Evolutionary conservation across 2,329 filamentous ascomycete species (phyloP).

Genomic region (Massarina eburnea): DNA sequence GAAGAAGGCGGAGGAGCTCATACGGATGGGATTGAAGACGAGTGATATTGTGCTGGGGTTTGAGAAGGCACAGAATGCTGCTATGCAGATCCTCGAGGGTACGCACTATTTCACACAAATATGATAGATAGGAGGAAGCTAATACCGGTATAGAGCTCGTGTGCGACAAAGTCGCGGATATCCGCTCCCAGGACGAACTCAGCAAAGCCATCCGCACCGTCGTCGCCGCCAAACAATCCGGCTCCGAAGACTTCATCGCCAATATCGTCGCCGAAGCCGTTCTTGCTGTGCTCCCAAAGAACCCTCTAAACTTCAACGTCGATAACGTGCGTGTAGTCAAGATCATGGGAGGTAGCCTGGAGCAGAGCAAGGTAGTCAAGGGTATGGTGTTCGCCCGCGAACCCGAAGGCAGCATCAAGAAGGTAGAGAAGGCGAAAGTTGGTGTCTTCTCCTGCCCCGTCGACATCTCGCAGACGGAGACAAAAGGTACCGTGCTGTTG

Average conservation of each 20-base stretch:
- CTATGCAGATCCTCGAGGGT: conserved; percentile 80
- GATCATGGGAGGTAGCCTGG: conserved; percentile 96
- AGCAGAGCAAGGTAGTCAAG: conserved; percentile 91
- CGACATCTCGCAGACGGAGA: conserved; percentile 95
- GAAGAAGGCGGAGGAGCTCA: conserved; percentile 93
- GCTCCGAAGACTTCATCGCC: conserved; percentile 85
- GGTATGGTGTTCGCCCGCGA: conserved; percentile 98
- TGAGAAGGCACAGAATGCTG: conserved; percentile 89
- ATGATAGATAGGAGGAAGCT: conserved; percentile 10
- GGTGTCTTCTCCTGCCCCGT: conserved; percentile 96
- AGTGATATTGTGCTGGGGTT: conserved; percentile 95
- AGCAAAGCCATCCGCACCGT: conserved; percentile 96
- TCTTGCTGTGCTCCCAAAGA: conserved; percentile 90
- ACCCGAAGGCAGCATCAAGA: conserved; percentile 87
- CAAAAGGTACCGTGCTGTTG: conserved; percentile 94
- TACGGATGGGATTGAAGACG: conserved; percentile 97
- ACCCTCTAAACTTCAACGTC: conserved; percentile 94
- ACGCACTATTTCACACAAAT: background rate
- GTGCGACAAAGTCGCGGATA: conserved; percentile 86
- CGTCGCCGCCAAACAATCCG: conserved; percentile 93
- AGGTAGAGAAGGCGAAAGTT: conserved; percentile 90
- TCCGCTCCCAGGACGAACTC: conserved; percentile 78
- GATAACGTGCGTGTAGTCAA: conserved; percentile 99
- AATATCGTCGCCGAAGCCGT: conserved; percentile 81
- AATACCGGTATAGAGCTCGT: conserved; percentile 63